Conservation (phyloP, 1,139 yeast genomes). For the Pichia sp. region DNA sequence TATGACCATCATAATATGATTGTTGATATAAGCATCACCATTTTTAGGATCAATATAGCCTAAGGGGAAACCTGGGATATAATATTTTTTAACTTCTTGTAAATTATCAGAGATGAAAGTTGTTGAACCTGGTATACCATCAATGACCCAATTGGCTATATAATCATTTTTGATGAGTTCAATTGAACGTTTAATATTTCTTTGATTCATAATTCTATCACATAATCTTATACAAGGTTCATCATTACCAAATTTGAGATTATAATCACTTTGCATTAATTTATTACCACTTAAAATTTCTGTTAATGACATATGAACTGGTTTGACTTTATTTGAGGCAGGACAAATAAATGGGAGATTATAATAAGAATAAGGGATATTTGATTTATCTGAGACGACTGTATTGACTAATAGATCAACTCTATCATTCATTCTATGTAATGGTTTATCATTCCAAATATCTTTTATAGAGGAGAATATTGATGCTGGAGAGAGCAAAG, state of each 20-base stretch:
- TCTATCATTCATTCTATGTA: slow-evolving; percentile 41
- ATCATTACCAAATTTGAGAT: slow-evolving; percentile 54
- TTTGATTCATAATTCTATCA: slow-evolving; percentile 46
- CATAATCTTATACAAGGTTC: slow-evolving; percentile 61
- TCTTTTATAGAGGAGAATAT: background rate
- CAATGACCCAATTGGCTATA: slow-evolving; percentile 78
- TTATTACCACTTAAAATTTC: slow-evolving; percentile 80
- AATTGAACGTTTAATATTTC: slow-evolving; percentile 49
- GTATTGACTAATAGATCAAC: slow-evolving; percentile 73
- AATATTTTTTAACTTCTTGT: slow-evolving; percentile 49
- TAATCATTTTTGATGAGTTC: slow-evolving; percentile 62
- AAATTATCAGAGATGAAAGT: slow-evolving; percentile 62
- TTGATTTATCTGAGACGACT: slow-evolving; percentile 62
- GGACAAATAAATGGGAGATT: slow-evolving; percentile 81
- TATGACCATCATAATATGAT: slow-evolving; percentile 75
- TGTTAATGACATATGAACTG: slow-evolving; percentile 64
- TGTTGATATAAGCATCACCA: slow-evolving; percentile 51
- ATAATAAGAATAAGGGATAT: slow-evolving; percentile 71
- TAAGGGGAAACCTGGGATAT: slow-evolving; percentile 81
- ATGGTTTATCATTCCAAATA: slow-evolving; percentile 27
- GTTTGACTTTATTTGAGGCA: slow-evolving; percentile 44
- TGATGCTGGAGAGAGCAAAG: slow-evolving; percentile 3
- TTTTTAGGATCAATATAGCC: slow-evolving; percentile 50
- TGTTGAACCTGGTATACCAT: slow-evolving; percentile 85
- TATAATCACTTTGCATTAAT: slow-evolving; percentile 67